phyloP scores from a whole-genome alignment of 2,329 filamentous ascomycete species.

The Cryphonectria nitschkei region DNA sequence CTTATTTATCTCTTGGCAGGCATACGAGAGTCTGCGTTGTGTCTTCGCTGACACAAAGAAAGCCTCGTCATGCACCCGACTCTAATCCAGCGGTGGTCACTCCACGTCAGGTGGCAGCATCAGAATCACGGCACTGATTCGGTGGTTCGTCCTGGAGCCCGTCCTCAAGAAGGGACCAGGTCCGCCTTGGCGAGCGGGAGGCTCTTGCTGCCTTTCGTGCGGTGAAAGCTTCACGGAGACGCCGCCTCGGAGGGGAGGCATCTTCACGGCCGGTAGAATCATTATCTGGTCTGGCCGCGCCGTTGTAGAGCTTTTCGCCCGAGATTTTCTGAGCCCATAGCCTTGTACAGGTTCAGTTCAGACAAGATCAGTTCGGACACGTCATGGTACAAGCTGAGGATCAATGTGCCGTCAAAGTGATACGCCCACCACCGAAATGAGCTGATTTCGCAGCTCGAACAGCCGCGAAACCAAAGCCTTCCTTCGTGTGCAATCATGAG shows the following conservation, averaged over 20 bases:
- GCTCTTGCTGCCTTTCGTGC: slow-evolving; percentile 37
- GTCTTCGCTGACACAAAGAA: slow-evolving; percentile 36
- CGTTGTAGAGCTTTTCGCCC: not conserved
- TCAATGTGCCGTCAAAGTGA: not conserved
- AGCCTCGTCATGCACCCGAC: slow-evolving; percentile 43
- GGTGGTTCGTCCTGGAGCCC: slow-evolving; percentile 40
- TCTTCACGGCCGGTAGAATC: slow-evolving; percentile 27
- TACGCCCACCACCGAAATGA: not conserved
- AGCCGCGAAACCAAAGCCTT: not conserved
- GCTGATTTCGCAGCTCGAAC: not conserved
- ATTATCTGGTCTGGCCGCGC: not conserved
- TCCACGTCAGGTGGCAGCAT: slow-evolving; percentile 37
- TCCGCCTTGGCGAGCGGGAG: slow-evolving; percentile 39
- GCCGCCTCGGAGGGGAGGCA: slow-evolving; percentile 39
- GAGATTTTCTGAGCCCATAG: not conserved
- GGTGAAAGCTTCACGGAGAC: slow-evolving; percentile 37
- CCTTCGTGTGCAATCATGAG: not conserved
- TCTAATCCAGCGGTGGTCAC: slow-evolving; percentile 44
- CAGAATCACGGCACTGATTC: slow-evolving; percentile 39
- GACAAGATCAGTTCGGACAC: not conserved
- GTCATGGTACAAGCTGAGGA: not conserved
- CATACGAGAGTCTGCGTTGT: slow-evolving; percentile 40
- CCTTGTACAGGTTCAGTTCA: not conserved
- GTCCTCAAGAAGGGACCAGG: slow-evolving; percentile 42
- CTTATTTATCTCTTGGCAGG: slow-evolving; percentile 37